A percentile compares a stretch with the other conserved stretches of the same genome.
Conservation (phyloP, 345 rosid species). For the Lumnitzera littorea region DNA sequence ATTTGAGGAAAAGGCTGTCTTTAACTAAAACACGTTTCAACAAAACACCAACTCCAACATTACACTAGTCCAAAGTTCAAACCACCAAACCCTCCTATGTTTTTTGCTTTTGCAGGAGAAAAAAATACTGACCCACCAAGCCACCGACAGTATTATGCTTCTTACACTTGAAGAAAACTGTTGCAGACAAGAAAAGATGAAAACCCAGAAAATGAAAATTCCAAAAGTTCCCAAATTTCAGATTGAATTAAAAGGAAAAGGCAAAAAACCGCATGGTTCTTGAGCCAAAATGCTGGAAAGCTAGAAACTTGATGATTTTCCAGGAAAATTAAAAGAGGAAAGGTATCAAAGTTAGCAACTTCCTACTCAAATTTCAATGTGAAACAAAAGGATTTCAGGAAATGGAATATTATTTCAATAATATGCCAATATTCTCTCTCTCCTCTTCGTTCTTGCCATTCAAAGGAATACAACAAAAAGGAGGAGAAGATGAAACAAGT, state of each 20-base stretch:
- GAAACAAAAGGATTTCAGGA: conserved; percentile 1
- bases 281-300: too few species aligned
- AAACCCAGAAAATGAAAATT: too few species aligned
- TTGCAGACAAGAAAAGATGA: not conserved
- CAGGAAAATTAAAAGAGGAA: not conserved
- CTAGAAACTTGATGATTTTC: too few species aligned
- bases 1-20: conserved; percentile 25
- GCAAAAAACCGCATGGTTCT: too few species aligned
- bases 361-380: conserved; percentile 18
- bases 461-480: conserved; percentile 26
- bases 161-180: not conserved
- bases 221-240: too few species aligned
- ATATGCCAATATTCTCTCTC: conserved; percentile 9
- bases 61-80: conserved; percentile 25
- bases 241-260: too few species aligned
- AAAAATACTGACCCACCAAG: conserved; percentile 11
- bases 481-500: not conserved
- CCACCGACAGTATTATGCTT: conserved; percentile 13
- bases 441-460: conserved; percentile 21
- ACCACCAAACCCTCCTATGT: conserved; percentile 7
- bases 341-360: not conserved
- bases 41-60: conserved; percentile 21
- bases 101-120: conserved; percentile 12
- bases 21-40: conserved; percentile 8
- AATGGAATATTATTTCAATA: conserved; percentile 8